Conservation (phyloP, 345 rosid species). For the Mercurialis annua region DNA sequence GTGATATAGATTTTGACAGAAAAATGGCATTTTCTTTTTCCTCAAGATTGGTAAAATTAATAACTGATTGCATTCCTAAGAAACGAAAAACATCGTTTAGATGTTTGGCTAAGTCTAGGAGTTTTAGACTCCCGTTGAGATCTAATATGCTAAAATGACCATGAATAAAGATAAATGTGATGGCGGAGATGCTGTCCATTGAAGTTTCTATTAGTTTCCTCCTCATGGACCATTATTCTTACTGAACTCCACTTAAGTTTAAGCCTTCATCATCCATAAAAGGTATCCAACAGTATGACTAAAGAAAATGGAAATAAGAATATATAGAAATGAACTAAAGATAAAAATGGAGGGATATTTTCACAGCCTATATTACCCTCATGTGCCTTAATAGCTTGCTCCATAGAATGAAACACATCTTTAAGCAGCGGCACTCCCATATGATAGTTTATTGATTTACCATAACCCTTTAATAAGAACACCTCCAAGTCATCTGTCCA, state of each 20-base stretch:
- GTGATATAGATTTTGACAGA: not conserved
- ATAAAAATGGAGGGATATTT: not conserved
- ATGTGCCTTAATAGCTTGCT: slow-evolving; percentile 67
- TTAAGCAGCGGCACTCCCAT: slow-evolving; percentile 90
- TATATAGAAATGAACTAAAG: not conserved
- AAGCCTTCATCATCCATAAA: not conserved
- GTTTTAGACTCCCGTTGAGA: not conserved
- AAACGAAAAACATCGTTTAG: not conserved
- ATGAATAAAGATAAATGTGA: not conserved
- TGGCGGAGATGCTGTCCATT: not conserved
- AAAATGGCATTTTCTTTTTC: not conserved
- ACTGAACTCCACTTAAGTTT: not conserved
- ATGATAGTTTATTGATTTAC: slow-evolving; percentile 70
- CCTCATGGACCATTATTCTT: not conserved
- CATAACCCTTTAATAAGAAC: slow-evolving; percentile 81
- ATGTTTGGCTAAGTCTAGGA: not conserved
- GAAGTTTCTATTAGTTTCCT: not conserved
- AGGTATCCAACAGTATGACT: not conserved
- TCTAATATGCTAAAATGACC: not conserved
- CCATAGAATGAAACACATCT: slow-evolving; percentile 87
- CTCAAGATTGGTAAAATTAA: not conserved
- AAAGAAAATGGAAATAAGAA: not conserved
- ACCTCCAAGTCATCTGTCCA: slow-evolving; percentile 91
- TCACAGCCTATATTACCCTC: slow-evolving; percentile 52
- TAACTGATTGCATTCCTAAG: not conserved